Evolutionary conservation across 805 yeast species (phyloP).

Genomic region (Metschnikowia kunwiensis): DNA sequence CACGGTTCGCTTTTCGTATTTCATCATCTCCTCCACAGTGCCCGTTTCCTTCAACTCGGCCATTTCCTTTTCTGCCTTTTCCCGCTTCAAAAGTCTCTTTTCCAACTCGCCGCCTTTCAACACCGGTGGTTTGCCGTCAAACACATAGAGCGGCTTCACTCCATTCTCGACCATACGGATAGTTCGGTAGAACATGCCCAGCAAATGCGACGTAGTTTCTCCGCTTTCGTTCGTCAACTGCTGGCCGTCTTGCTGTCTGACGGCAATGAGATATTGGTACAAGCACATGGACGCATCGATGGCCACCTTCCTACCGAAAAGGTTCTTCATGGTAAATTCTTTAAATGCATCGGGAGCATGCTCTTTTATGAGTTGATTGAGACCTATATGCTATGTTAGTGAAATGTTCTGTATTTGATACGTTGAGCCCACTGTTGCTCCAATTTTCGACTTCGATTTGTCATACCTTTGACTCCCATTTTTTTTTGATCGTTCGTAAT

Average conservation of each 20-base stretch:
- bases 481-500: no score
- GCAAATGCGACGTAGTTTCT: constrained; percentile 85
- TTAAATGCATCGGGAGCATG: constrained; percentile 83
- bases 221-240: constrained; percentile 86
- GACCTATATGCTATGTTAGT: constrained; percentile 44
- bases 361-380: constrained; percentile 82
- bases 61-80: constrained; percentile 74
- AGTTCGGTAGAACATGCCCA: constrained; percentile 96
- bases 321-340: constrained; percentile 74
- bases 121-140: constrained; percentile 97
- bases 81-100: constrained; percentile 76
- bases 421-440: no score
- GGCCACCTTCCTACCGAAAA: constrained; percentile 95
- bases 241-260: constrained; percentile 95
- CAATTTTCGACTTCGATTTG: neutral
- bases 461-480: constrained; percentile 22
- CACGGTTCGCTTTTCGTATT: constrained; percentile 83
- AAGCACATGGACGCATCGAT: constrained; percentile 96
- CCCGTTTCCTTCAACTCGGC: constrained; percentile 79
- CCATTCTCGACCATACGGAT: constrained; percentile 86
- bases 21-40: constrained; percentile 68
- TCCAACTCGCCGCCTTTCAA: constrained; percentile 90
- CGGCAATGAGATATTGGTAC: constrained; percentile 94
- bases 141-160: constrained; percentile 94
- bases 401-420: neutral